These are phyloP conservation scores for Microbotryum silenes-acaulis DNA, from an alignment of 1,284 basidiomycete species.

Conservation along the genomic window DNA sequence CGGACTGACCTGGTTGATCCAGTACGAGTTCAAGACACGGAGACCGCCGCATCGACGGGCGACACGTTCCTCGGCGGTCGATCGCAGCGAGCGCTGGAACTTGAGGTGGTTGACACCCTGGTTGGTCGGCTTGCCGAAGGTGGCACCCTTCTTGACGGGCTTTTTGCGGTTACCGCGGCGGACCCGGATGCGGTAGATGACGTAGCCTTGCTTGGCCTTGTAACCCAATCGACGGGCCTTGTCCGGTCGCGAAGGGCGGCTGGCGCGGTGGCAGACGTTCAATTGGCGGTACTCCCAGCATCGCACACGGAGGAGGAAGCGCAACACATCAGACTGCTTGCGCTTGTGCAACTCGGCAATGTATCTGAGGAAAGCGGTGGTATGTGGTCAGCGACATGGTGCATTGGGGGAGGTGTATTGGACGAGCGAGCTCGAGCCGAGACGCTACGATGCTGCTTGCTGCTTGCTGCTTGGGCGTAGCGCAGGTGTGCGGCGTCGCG, in stretches of 20 bases:
- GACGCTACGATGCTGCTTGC: too few species aligned
- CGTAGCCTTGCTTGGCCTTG: constrained; percentile 99
- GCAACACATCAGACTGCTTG: constrained; percentile 59
- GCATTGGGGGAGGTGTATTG: background rate
- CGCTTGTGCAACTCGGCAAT: constrained; percentile 70
- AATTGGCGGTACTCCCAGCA: constrained; percentile 99
- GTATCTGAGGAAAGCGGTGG: constrained; percentile 68
- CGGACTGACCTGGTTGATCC: constrained; percentile 75
- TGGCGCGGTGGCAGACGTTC: constrained; percentile 95
- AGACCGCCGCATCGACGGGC: constrained; percentile 93
- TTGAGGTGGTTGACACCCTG: constrained; percentile 99
- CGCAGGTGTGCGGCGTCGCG: too few species aligned
- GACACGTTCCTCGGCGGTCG: constrained; percentile 96
- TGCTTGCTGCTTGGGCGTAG: too few species aligned
- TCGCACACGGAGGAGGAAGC: constrained; percentile 94
- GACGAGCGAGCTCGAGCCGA: too few species aligned
- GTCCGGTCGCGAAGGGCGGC: constrained; percentile 95
- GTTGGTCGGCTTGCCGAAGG: constrained; percentile 97
- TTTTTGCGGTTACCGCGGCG: constrained; percentile 99
- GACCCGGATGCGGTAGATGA: constrained; percentile 95
- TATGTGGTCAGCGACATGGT: background rate
- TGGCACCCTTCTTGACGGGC: constrained; percentile 96
- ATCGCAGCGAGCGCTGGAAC: constrained; percentile 86
- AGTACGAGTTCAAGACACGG: constrained; percentile 82
- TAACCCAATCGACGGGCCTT: constrained; percentile 98